phyloP scores from a whole-genome alignment of 495 filamentous ascomycete genomes.

The Monascus purpureus region DNA sequence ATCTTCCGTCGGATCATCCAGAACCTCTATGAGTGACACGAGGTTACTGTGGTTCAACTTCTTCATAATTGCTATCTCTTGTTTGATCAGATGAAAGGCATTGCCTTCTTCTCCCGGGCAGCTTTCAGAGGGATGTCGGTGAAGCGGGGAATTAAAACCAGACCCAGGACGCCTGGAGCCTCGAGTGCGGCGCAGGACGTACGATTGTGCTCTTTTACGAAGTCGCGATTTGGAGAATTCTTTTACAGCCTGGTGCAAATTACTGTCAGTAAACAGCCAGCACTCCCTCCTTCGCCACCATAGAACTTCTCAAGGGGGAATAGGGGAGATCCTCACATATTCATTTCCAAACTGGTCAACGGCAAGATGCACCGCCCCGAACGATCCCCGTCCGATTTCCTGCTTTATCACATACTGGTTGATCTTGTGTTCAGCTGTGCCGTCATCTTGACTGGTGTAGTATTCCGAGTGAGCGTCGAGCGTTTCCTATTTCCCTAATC shows the following conservation, averaged over 20 bases:
- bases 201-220: constrained; percentile 84
- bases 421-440: constrained; percentile 62
- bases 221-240: constrained; percentile 92
- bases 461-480: constrained; percentile 83
- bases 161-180: constrained; percentile 36
- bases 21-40: constrained; percentile 81
- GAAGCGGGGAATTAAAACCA: constrained; percentile 51
- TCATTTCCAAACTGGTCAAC: constrained; percentile 82
- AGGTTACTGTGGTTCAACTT: constrained; percentile 90
- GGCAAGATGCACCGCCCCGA: constrained; percentile 85
- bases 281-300: background rate
- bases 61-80: constrained; percentile 99
- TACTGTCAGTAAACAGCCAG: background rate
- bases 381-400: constrained; percentile 91
- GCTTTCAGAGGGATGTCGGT: constrained; percentile 33
- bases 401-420: constrained; percentile 92
- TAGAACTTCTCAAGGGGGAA: no score
- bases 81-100: constrained; percentile 75
- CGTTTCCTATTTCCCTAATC: constrained; percentile 52
- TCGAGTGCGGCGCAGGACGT: constrained; percentile 63
- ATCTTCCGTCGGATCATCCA: constrained; percentile 92
- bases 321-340: constrained; percentile 64
- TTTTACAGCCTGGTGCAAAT: constrained; percentile 62
- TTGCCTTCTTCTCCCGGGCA: constrained; percentile 52
- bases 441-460: constrained; percentile 71